Evolutionary conservation across 208 protist species (phyloP).

Genomic region (Wallacemonas sp.): DNA sequence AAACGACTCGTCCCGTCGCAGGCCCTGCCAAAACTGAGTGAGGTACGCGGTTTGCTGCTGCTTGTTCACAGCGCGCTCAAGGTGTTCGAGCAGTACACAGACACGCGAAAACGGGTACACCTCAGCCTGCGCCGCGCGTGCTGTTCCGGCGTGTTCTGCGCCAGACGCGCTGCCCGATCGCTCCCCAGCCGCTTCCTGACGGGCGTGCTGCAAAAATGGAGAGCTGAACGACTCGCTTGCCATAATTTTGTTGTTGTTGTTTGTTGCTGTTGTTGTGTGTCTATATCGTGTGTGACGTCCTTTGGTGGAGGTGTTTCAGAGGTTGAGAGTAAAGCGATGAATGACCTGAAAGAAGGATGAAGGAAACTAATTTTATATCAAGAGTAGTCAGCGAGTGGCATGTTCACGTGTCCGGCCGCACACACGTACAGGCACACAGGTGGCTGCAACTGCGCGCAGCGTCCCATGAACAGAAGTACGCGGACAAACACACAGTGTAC

Average conservation of each 20-base stretch:
- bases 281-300: too few relatives aligned
- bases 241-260: neutral
- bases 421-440: too few relatives aligned
- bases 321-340: too few relatives aligned
- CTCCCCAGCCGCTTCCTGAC: neutral
- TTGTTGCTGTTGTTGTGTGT: too few relatives aligned
- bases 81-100: conserved; percentile 24
- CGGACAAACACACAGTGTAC: too few relatives aligned
- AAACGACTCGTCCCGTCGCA: conserved; percentile 29
- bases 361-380: too few relatives aligned
- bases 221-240: conserved; percentile 1
- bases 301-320: too few relatives aligned
- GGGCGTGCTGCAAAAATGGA: conserved; percentile 12
- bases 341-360: too few relatives aligned
- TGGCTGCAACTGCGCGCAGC: too few relatives aligned
- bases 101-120: conserved; percentile 17
- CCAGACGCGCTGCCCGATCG: neutral
- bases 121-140: neutral
- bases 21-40: conserved; percentile 21
- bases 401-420: too few relatives aligned
- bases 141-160: neutral
- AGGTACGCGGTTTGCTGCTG: conserved; percentile 14
- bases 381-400: too few relatives aligned
- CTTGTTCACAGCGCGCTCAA: conserved; percentile 9
- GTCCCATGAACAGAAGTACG: too few relatives aligned